These are phyloP conservation scores for Diaporthe citrichinensis DNA, from an alignment of 2,329 filamentous ascomycete genomes.

Conservation along the genomic window DNA sequence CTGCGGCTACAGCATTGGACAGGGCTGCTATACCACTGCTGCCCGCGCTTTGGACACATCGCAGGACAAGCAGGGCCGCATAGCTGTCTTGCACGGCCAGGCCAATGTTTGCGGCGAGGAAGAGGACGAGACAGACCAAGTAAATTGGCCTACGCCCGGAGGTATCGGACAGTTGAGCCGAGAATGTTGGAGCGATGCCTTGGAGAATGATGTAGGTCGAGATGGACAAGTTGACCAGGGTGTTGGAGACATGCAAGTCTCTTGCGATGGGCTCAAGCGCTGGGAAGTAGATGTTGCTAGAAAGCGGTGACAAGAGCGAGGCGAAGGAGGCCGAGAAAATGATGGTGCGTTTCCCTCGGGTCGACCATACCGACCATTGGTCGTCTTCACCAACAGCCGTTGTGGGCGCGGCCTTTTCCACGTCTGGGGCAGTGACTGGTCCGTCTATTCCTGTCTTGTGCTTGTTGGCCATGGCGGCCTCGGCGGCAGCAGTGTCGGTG, in stretches of 20 bases:
- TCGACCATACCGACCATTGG: background rate
- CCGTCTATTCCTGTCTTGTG: background rate
- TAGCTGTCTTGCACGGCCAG: slow-evolving; percentile 60
- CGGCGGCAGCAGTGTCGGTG: background rate
- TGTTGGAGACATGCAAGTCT: slow-evolving; percentile 60
- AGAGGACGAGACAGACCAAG: slow-evolving; percentile 60
- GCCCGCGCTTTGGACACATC: slow-evolving; percentile 60
- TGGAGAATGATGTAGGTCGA: slow-evolving; percentile 67
- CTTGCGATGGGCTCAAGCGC: slow-evolving; percentile 63
- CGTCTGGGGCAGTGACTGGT: background rate
- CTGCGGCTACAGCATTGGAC: slow-evolving; percentile 68
- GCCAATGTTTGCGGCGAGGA: slow-evolving; percentile 59
- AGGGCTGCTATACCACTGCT: slow-evolving; percentile 70
- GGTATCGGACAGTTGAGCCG: slow-evolving; percentile 63
- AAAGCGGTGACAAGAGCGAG: slow-evolving; percentile 61
- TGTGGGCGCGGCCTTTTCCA: background rate
- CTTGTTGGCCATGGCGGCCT: background rate
- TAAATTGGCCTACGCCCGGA: slow-evolving; percentile 62
- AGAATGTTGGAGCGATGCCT: slow-evolving; percentile 66
- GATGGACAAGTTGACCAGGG: slow-evolving; percentile 64
- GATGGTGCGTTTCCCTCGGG: background rate
- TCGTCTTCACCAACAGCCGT: background rate
- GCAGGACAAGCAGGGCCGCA: slow-evolving; percentile 60
- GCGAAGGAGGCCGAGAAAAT: slow-evolving; percentile 47
- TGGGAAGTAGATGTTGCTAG: slow-evolving; percentile 67